These are phyloP conservation scores for Metarhizium sp. DNA, from an alignment of 2,329 filamentous ascomycete species.

Conservation along the genomic window DNA sequence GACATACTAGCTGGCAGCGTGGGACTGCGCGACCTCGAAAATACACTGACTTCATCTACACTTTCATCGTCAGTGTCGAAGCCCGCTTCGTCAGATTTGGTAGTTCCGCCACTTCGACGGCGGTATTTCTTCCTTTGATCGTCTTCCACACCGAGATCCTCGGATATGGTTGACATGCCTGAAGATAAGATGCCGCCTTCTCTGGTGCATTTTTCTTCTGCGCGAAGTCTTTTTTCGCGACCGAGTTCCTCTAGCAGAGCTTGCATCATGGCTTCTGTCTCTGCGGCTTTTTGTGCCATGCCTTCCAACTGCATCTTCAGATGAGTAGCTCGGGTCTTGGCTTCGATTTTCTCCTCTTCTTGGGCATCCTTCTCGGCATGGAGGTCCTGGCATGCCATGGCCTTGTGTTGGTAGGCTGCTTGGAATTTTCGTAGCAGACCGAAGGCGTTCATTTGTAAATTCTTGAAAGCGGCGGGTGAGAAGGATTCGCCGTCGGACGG, in stretches of 20 bases:
- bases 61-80: conserved; percentile 45
- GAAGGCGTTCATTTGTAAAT: conserved; percentile 47
- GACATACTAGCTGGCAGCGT: conserved; percentile 32
- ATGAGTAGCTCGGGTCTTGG: conserved; percentile 40
- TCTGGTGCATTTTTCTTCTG: conserved; percentile 26
- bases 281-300: conserved; percentile 42
- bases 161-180: conserved; percentile 35
- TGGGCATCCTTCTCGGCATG: conserved; percentile 44
- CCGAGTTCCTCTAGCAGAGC: conserved; percentile 40
- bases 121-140: conserved; percentile 33
- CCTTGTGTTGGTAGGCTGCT: conserved; percentile 45
- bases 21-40: conserved; percentile 51
- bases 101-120: conserved; percentile 33
- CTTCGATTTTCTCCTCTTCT: conserved; percentile 46
- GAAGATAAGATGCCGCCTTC: conserved; percentile 20
- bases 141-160: conserved; percentile 46
- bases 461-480: conserved; percentile 51
- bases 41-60: conserved; percentile 45
- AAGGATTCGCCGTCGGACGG: conserved; percentile 39
- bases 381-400: conserved; percentile 39
- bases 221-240: conserved; percentile 38
- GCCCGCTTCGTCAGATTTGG: conserved; percentile 30
- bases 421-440: conserved; percentile 48
- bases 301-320: conserved; percentile 52
- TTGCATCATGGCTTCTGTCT: conserved; percentile 43